These are phyloP conservation scores for Alternaria consortialis DNA, from an alignment of 2,329 filamentous ascomycete genomes.

Conservation along the genomic window DNA sequence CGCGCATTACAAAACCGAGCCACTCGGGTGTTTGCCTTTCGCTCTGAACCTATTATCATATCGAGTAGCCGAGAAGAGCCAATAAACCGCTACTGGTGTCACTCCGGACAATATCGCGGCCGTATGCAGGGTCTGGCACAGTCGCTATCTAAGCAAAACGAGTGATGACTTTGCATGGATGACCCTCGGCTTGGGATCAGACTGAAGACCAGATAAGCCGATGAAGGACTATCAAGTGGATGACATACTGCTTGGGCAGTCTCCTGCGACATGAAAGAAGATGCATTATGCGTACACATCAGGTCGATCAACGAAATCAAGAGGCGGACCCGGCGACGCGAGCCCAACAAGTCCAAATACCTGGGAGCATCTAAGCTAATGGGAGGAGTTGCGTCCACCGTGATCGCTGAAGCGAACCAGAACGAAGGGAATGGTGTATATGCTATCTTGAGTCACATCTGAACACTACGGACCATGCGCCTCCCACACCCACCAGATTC, in stretches of 20 bases:
- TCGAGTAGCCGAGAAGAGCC: background rate
- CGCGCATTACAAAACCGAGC: background rate
- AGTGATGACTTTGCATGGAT: background rate
- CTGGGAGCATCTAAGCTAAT: background rate
- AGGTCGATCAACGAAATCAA: background rate
- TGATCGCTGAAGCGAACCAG: background rate
- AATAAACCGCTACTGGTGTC: background rate
- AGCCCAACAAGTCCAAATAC: background rate
- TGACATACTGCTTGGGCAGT: background rate
- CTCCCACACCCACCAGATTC: background rate
- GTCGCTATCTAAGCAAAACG: background rate
- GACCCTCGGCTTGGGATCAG: background rate
- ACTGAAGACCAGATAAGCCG: background rate
- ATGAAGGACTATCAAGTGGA: background rate
- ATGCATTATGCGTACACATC: background rate
- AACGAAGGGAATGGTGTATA: background rate
- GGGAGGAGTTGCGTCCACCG: background rate
- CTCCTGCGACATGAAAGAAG: background rate
- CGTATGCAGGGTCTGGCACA: constrained; percentile 2
- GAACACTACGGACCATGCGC: background rate
- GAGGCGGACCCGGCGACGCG: background rate
- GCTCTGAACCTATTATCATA: background rate
- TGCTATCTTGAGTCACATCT: background rate
- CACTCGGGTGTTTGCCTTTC: constrained; percentile 1
- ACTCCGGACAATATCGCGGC: constrained; percentile 1